Conservation (phyloP, 352 stramenopile genomes). For the Peronospora tabacina region DNA sequence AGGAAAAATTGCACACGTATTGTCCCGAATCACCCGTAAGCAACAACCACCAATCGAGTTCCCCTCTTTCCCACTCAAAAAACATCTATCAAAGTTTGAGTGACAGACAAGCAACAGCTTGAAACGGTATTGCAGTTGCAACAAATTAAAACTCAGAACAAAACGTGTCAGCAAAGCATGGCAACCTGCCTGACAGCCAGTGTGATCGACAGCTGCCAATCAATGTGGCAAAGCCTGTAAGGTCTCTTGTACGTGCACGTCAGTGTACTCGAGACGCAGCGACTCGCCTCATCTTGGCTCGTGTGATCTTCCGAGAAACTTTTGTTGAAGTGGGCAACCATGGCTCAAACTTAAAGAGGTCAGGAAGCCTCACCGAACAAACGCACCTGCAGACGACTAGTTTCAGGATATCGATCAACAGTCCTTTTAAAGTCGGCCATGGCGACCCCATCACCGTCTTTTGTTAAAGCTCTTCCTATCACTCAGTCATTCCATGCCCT, state of each 20-base stretch:
- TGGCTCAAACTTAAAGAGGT: background rate
- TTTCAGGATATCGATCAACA: background rate
- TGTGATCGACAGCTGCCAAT: slow-evolving; percentile 4
- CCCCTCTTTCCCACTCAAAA: no score
- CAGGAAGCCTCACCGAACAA: background rate
- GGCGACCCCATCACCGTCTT: no score
- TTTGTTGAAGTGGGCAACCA: background rate
- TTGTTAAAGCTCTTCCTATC: no score
- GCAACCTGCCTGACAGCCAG: background rate
- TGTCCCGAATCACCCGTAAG: background rate
- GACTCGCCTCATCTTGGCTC: slow-evolving; percentile 2
- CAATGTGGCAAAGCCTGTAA: slow-evolving; percentile 6
- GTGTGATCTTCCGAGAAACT: background rate
- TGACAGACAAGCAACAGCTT: no score
- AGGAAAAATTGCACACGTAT: background rate
- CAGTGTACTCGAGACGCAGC: slow-evolving; percentile 12
- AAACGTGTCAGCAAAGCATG: background rate
- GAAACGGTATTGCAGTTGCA: no score
- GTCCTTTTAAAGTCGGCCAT: no score
- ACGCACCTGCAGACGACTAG: background rate
- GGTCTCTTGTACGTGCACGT: slow-evolving; percentile 21
- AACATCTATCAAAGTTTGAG: no score
- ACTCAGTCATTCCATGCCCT: no score
- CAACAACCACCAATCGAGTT: no score
- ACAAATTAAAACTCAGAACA: background rate